phyloP scores from a whole-genome alignment of 1,139 yeast species.

The Kluyveromyces sp. region DNA sequence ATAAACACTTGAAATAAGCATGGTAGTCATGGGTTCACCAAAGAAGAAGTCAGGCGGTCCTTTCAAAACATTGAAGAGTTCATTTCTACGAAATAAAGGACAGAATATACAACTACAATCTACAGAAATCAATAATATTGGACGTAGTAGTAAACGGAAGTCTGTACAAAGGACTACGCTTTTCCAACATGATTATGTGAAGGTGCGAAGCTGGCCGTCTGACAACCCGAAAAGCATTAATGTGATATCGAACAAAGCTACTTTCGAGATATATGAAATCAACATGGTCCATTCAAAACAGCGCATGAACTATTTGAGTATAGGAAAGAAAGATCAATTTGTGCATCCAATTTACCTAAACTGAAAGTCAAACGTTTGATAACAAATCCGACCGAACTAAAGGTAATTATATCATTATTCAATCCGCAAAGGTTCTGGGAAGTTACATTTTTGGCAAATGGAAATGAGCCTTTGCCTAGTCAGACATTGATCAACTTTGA shows the following conservation, averaged over 20 bases:
- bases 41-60: conserved; percentile 4
- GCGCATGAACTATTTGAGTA: conserved; percentile 25
- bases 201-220: conserved; percentile 14
- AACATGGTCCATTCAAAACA: conserved; percentile 9
- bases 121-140: background rate
- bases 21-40: conserved; percentile 1
- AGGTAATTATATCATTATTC: conserved; percentile 18
- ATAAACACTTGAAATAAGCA: background rate
- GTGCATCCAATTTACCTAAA: conserved; percentile 29
- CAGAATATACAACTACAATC: background rate
- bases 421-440: conserved; percentile 29
- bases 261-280: conserved; percentile 25
- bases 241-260: conserved; percentile 2
- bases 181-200: conserved; percentile 22
- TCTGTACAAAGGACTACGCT: conserved; percentile 28
- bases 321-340: conserved; percentile 26
- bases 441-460: conserved; percentile 18
- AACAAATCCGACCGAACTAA: conserved; percentile 1
- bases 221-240: conserved; percentile 2
- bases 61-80: background rate
- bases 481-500: conserved; percentile 16
- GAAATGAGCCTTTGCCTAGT: background rate
- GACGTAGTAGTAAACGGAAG: conserved; percentile 14
- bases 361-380: conserved; percentile 18
- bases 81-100: conserved; percentile 2